Evolutionary conservation across 805 yeast genomes (phyloP), one percentile per base, ranked within the genome.

Genomic region (Cyberlindnera veronae): DNA sequence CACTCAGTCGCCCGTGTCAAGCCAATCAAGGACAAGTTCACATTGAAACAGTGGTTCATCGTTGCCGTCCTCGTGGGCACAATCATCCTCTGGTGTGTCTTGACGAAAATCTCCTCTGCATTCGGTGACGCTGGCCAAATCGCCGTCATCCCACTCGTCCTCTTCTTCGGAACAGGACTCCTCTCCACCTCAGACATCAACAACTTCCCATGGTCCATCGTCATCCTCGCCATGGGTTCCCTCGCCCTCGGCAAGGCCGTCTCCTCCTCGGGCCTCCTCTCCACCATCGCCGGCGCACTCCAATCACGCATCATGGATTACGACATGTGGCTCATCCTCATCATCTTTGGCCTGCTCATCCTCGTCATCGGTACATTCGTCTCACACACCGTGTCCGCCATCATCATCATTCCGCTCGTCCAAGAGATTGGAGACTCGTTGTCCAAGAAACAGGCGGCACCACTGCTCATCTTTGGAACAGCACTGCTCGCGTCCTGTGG

Each of bases 221-320:
- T 93, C 17, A 79, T 90, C 32, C 70, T 91, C 45, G 97, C 98
- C 10, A 91, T 91, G 98, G 99, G 99, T 29, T 97, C 98, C 51
- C 74, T 91, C 39, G 93, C 96, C 1, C 70, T 91, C 36, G 99
- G 99, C 50, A 85, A 85, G 55, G 95, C 95, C 1, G 97, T 91
- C 4, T 79, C 95, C 2, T 83, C 95, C 4, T 88, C 96, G 1
- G 98, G 97, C 0, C 69, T 91, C 47, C 71, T 91, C 42, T 72
- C 79, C 4, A 81, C 93, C 0, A 81, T 89, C 41, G 98, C 98
- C 0, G 55, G 63, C 6, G 65, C 76, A 0, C 77, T 93, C 46
- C 88, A 86, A 57, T 60, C 62, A 14, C 68, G 73, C 48, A 84
- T 91, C 17, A 77, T 72, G 40, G 72, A 86, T 51, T 79, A 80